Evolutionary conservation across 1,139 yeast genomes (phyloP).

Genomic region (Suhomyces atakaporum): DNA sequence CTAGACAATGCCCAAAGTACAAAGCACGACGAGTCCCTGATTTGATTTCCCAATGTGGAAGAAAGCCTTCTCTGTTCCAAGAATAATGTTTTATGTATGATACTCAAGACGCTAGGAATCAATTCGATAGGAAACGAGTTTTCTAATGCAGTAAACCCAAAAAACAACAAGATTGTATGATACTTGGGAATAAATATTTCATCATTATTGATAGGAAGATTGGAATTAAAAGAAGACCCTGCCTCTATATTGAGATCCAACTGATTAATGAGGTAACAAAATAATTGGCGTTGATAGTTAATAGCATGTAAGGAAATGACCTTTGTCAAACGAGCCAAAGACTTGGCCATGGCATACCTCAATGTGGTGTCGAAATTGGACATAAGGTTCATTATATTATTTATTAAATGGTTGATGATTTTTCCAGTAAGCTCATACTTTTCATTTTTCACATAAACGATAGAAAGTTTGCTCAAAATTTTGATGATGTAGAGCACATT

Average conservation of each 20-base stretch:
- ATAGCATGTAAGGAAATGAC: conserved; percentile 25
- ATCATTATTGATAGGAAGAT: conserved; percentile 23
- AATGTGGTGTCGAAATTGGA: conserved; percentile 33
- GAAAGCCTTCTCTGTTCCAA: conserved; percentile 56
- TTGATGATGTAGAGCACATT: conserved; percentile 37
- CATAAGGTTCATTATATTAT: conserved; percentile 30
- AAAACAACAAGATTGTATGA: conserved; percentile 38
- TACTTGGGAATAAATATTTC: conserved; percentile 30
- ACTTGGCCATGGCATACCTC: conserved; percentile 42
- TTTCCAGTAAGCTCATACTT: conserved; percentile 23
- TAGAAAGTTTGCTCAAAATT: conserved; percentile 34
- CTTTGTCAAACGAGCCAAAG: conserved; percentile 28
- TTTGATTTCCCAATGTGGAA: conserved; percentile 59
- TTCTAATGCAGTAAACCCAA: conserved; percentile 38
- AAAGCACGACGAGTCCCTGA: conserved; percentile 85
- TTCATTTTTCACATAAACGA: conserved; percentile 16
- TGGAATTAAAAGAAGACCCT: conserved; percentile 8
- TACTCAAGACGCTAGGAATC: conserved; percentile 28
- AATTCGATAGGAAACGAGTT: conserved; percentile 29
- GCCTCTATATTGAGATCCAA: conserved; percentile 19
- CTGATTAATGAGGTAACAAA: conserved; percentile 28
- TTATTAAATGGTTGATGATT: conserved; percentile 33
- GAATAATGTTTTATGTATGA: conserved; percentile 49
- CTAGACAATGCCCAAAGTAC: conserved; percentile 50
- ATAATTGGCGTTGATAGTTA: conserved; percentile 40